Percentiles rank a stretch among this genome's conserved stretches.
phyloP scores from a whole-genome alignment of 2,329 filamentous ascomycete species.

The Penicillium griseofulvum region DNA sequence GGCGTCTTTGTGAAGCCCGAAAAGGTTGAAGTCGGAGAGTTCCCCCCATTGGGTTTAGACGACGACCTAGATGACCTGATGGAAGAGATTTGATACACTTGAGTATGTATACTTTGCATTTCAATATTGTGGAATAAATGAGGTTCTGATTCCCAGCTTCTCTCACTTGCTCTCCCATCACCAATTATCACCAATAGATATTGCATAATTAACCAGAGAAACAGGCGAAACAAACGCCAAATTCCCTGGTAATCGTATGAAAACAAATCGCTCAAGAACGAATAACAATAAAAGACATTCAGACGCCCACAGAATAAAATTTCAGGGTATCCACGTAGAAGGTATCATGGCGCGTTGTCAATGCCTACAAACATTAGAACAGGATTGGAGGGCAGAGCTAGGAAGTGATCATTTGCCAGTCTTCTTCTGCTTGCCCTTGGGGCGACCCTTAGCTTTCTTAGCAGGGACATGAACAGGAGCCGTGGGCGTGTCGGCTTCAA shows the following conservation, averaged over 20 bases:
- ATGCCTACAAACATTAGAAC: slow-evolving; percentile 6
- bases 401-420: slow-evolving; percentile 16
- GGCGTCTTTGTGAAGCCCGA: slow-evolving; percentile 64
- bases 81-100: slow-evolving; percentile 52
- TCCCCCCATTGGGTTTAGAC: slow-evolving; percentile 50
- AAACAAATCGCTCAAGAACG: slow-evolving; percentile 19
- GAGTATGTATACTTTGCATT: not conserved
- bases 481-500: slow-evolving; percentile 13
- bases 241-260: slow-evolving; percentile 6
- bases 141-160: slow-evolving; percentile 1
- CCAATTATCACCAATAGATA: slow-evolving; percentile 10
- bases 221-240: slow-evolving; percentile 1
- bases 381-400: not conserved
- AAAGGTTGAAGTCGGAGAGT: slow-evolving; percentile 61
- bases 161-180: not conserved
- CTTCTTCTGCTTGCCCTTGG: slow-evolving; percentile 38
- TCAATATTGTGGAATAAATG: slow-evolving; percentile 3
- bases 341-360: slow-evolving; percentile 21
- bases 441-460: slow-evolving; percentile 24
- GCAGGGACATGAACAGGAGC: slow-evolving; percentile 9
- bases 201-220: slow-evolving; percentile 1
- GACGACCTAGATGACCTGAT: slow-evolving; percentile 55
- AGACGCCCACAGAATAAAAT: not conserved
- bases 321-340: slow-evolving; percentile 10
- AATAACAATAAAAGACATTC: slow-evolving; percentile 10